Base-by-base conservation (phyloP, 768 basidiomycete species). In the Suillus decipiens region DNA sequence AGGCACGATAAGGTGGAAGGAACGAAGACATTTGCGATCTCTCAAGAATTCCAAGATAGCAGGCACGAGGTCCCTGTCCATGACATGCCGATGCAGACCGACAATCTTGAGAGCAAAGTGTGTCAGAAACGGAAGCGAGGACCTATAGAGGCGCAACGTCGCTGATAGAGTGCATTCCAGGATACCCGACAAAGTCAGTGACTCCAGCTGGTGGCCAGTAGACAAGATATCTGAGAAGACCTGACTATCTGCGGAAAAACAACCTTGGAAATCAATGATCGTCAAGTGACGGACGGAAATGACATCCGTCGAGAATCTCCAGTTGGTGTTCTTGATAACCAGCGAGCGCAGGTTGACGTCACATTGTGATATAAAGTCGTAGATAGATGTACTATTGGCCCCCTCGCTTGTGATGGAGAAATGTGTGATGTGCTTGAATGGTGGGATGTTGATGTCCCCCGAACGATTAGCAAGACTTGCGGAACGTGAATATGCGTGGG, bases 41-140 rank as follows among this genome's bases (percentile, higher is more conserved):
- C 86, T 82, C 39, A 92, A 74, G 70, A 90, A 89, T 36, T 86
- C 88, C 5, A 85, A 80, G 48, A 92, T 80, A 9, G 89, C 82
- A 2, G 87, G 88, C 76, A 90, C 89, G 4, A 91, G 77, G 68
- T 89, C 89, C 15, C 81, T 77, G 68, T 90, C 89, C 2, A 69
- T 63, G 15, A 81, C 73, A 22, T 83, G 76, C 57, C 81, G 77
- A 14, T 78, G 76, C 2, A 85, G 69, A 2, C 70, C 72, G n/a
- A 75, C 71, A 19, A 86, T 79, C 14, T 78, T 78, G 67, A 92
- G 81, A 1, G 84, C 78, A 69, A 92, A 89, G 70, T 89, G 83
- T 2, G 82, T 81, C 6, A 92, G 80, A 77, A 88, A 86, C 11
- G 88, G 89, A 2, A 90, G 80, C 2, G 78, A 75, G 3, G 77